Percentiles rank a stretch among this genome's conserved stretches.
Conservation (phyloP, 1,284 basidiomycete genomes). For the Ganoderma lucidum region DNA sequence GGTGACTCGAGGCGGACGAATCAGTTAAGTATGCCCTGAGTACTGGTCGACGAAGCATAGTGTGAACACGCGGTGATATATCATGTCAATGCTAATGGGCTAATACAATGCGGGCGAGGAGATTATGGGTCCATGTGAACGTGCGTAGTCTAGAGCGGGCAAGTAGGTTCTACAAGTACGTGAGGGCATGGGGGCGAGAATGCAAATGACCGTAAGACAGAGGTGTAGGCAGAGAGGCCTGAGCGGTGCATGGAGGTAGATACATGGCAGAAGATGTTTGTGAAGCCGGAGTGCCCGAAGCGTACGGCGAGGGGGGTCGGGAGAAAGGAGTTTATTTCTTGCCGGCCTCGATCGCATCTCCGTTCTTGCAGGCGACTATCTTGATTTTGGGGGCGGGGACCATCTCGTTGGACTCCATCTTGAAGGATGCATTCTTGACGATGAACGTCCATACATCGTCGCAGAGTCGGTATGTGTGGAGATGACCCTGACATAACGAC, state of each 20-base stretch:
- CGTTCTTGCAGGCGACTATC: conserved; percentile 96
- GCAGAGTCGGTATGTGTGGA: conserved; percentile 92
- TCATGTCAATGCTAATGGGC: neutral
- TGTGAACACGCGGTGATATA: neutral
- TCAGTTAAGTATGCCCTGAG: too few species aligned
- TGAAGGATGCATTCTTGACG: conserved; percentile 90
- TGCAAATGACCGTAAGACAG: neutral
- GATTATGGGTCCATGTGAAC: neutral
- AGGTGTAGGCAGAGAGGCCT: neutral
- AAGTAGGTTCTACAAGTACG: neutral
- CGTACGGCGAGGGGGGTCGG: neutral
- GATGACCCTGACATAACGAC: conserved; percentile 69
- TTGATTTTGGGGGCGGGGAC: conserved; percentile 86
- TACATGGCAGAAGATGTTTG: neutral
- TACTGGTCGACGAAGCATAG: too few species aligned
- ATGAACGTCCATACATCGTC: conserved; percentile 99
- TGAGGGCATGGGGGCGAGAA: neutral
- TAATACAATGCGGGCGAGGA: neutral
- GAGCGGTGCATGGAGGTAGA: neutral
- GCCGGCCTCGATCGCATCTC: conserved; percentile 80
- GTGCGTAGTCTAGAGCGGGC: neutral
- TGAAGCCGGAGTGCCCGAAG: neutral
- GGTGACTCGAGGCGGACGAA: too few species aligned
- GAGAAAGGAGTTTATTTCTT: conserved; percentile 59
- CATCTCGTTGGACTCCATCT: conserved; percentile 91